phyloP scores from a whole-genome alignment of 2,329 filamentous ascomycete genomes.

The Ascochyta clinopodiicola region DNA sequence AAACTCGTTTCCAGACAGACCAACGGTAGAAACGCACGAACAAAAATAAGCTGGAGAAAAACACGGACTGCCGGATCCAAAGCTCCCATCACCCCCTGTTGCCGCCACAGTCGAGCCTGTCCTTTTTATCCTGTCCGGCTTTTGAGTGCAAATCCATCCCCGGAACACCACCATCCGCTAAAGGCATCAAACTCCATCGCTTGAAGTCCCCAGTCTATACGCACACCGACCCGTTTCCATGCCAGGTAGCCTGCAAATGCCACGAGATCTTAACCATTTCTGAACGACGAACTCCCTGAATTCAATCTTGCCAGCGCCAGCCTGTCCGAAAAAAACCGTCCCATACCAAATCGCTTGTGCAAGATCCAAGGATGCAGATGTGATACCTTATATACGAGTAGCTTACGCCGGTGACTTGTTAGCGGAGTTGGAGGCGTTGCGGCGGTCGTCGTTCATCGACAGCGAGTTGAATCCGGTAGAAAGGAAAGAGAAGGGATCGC shows the following conservation, averaged over 20 bases:
- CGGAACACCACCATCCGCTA: slow-evolving; percentile 43
- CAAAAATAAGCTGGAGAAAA: slow-evolving; percentile 5
- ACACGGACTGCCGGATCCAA: slow-evolving; percentile 16
- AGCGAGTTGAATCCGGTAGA: slow-evolving; percentile 75
- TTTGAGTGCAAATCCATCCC: slow-evolving; percentile 40
- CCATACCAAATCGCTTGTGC: slow-evolving; percentile 44
- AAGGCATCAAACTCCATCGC: slow-evolving; percentile 49
- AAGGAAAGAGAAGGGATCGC: slow-evolving; percentile 83
- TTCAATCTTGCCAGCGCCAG: slow-evolving; percentile 45
- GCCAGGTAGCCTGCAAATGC: slow-evolving; percentile 48
- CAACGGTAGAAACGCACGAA: slow-evolving; percentile 2
- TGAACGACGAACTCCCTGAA: slow-evolving; percentile 47
- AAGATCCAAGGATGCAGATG: slow-evolving; percentile 42
- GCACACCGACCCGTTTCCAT: slow-evolving; percentile 41
- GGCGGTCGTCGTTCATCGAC: slow-evolving; percentile 68
- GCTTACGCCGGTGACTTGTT: slow-evolving; percentile 51
- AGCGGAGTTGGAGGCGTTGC: slow-evolving; percentile 50
- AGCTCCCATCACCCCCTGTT: slow-evolving; percentile 11
- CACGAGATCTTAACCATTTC: slow-evolving; percentile 46
- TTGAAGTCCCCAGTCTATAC: slow-evolving; percentile 49
- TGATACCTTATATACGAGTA: slow-evolving; percentile 44
- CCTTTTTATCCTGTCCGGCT: slow-evolving; percentile 40
- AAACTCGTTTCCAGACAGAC: slow-evolving; percentile 9
- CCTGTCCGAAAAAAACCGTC: slow-evolving; percentile 43
- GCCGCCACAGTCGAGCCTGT: slow-evolving; percentile 19